Evolutionary conservation across 352 stramenopile species (phyloP).

Genomic region (Globisporangium apiculatum): DNA sequence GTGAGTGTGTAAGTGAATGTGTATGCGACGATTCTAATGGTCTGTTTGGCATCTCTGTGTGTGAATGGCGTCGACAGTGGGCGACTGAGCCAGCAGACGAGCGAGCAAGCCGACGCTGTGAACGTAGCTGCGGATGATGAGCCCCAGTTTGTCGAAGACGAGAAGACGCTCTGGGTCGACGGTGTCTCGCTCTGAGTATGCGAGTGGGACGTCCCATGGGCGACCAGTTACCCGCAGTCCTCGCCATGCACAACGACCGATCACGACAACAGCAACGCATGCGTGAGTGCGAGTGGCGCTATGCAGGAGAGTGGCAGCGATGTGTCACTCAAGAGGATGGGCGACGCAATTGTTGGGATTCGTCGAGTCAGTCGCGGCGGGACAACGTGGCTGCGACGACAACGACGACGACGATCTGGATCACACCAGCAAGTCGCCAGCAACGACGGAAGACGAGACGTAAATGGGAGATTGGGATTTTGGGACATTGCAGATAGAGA

Average conservation of each 20-base stretch:
- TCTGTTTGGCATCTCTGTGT: not conserved
- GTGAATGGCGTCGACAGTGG: not conserved
- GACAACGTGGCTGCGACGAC: too few relatives aligned
- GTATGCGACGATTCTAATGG: not conserved
- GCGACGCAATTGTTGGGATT: too few relatives aligned
- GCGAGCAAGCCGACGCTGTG: not conserved
- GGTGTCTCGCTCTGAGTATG: slow-evolving; percentile 8
- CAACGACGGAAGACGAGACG: too few relatives aligned
- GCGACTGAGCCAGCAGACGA: not conserved
- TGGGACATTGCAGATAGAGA: too few relatives aligned
- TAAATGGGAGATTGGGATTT: too few relatives aligned
- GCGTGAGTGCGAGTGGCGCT: too few relatives aligned
- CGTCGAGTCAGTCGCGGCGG: too few relatives aligned
- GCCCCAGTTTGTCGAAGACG: not conserved
- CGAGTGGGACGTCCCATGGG: not conserved
- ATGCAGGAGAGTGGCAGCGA: too few relatives aligned
- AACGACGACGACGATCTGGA: too few relatives aligned
- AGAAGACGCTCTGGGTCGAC: slow-evolving; percentile 14
- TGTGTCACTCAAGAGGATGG: too few relatives aligned
- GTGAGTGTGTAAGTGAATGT: not conserved
- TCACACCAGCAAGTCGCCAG: too few relatives aligned
- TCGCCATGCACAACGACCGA: not conserved
- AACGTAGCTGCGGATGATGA: slow-evolving; percentile 2
- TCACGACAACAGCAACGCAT: not conserved
- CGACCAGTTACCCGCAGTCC: not conserved